Percentiles rank a stretch among this genome's conserved stretches.
Conservation (phyloP, 441 rosid species). For the Monsonia emarginata region DNA sequence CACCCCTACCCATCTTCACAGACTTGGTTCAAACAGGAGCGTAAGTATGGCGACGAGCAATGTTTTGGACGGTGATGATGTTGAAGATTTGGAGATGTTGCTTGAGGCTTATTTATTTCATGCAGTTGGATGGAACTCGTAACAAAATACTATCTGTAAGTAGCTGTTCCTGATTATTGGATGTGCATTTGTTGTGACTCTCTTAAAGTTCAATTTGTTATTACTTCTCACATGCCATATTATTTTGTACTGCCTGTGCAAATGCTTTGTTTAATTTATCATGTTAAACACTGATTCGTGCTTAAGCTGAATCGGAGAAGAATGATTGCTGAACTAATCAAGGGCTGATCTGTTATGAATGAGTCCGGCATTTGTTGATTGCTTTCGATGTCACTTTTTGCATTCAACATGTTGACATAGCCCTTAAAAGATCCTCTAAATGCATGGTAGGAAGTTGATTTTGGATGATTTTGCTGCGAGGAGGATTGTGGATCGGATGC, state of each 20-base stretch:
- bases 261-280: background rate
- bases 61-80: slow-evolving; percentile 46
- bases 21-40: slow-evolving; percentile 51
- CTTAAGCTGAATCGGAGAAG: background rate
- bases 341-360: background rate
- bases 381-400: background rate
- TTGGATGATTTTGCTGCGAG: background rate
- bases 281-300: background rate
- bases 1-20: slow-evolving; percentile 30
- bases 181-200: background rate
- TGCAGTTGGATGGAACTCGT: slow-evolving; percentile 88
- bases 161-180: slow-evolving; percentile 12
- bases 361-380: background rate
- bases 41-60: slow-evolving; percentile 52
- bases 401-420: background rate
- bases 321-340: slow-evolving; percentile 2
- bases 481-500: background rate
- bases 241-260: background rate
- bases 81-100: slow-evolving; percentile 88
- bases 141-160: slow-evolving; percentile 87
- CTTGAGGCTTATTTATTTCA: slow-evolving; percentile 86
- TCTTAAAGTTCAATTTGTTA: background rate
- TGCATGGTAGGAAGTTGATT: background rate
- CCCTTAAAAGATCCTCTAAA: background rate
- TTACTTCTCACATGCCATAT: background rate